phyloP scores from a whole-genome alignment of 2,329 filamentous ascomycete genomes.

The Cladosporium sp. region DNA sequence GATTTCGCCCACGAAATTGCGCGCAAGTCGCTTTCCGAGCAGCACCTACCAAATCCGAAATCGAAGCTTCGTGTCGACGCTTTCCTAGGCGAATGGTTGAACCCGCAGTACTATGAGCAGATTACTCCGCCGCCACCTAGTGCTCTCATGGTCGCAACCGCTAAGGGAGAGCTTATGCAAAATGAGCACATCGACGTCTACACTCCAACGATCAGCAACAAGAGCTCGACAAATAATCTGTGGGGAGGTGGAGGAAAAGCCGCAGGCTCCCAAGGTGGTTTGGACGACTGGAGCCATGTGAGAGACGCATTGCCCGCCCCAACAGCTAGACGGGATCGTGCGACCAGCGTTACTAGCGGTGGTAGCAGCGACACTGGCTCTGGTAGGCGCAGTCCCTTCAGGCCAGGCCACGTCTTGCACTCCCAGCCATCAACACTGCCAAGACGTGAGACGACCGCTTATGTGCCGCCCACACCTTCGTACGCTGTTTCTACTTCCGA shows the following conservation, averaged over 20 bases:
- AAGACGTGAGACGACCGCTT: constrained; percentile 39
- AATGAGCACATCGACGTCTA: constrained; percentile 56
- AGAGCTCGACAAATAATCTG: constrained; percentile 28
- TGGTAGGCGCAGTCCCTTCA: constrained; percentile 24
- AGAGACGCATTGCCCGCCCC: constrained; percentile 29
- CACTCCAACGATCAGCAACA: constrained; percentile 33
- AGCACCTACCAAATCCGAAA: constrained; percentile 37
- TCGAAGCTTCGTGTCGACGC: constrained; percentile 75
- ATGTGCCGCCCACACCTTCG: constrained; percentile 69
- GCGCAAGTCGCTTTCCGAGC: constrained; percentile 29
- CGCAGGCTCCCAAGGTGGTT: constrained; percentile 12
- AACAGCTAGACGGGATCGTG: constrained; percentile 39
- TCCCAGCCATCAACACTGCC: constrained; percentile 22
- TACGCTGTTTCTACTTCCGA: constrained; percentile 77
- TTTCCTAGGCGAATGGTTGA: constrained; percentile 92
- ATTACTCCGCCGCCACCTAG: constrained; percentile 86
- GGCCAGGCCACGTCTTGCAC: constrained; percentile 20
- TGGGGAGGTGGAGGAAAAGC: constrained; percentile 41
- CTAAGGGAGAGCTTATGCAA: constrained; percentile 78
- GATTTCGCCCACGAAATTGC: constrained; percentile 33
- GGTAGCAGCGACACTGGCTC: constrained; percentile 18
- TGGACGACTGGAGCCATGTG: constrained; percentile 26
- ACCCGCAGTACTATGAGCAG: constrained; percentile 84
- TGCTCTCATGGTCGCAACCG: constrained; percentile 77
- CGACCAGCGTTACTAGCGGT: constrained; percentile 35